Conservation (phyloP, 1,284 basidiomycete species). For the Abortiporus biennis region DNA sequence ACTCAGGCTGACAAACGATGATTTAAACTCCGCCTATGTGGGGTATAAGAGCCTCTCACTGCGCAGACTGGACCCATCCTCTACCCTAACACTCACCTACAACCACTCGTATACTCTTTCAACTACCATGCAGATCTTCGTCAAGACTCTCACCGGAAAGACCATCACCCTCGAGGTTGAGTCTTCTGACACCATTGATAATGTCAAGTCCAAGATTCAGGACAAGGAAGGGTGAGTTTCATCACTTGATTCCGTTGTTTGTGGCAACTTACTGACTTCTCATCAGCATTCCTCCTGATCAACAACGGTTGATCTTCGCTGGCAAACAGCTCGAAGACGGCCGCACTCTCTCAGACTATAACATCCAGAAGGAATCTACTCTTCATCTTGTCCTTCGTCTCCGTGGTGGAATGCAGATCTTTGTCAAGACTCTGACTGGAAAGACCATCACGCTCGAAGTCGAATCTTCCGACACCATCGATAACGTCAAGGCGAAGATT, state of each 20-base stretch:
- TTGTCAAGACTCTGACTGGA: constrained; percentile 60
- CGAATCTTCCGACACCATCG: constrained; percentile 45
- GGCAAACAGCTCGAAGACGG: constrained; percentile 75
- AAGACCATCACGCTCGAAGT: constrained; percentile 48
- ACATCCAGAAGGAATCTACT: constrained; percentile 64
- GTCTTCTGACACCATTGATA: constrained; percentile 81
- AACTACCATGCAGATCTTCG: constrained; percentile 72
- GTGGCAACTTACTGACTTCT: not conserved
- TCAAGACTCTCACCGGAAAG: constrained; percentile 85
- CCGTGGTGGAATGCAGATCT: constrained; percentile 72
- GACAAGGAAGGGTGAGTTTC: constrained; percentile 63
- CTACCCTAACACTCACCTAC: constrained; percentile 10
- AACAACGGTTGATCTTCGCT: constrained; percentile 75
- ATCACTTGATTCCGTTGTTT: not conserved
- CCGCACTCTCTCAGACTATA: constrained; percentile 67
- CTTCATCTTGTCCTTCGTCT: constrained; percentile 43
- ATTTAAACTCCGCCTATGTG: constrained; percentile 16
- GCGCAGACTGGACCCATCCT: constrained; percentile 6
- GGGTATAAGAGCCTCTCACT: constrained; percentile 9
- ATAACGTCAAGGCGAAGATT: constrained; percentile 50
- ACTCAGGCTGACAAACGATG: not conserved
- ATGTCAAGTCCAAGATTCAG: constrained; percentile 76
- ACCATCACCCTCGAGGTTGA: constrained; percentile 87
- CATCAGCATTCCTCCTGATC: constrained; percentile 68
- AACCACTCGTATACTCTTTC: constrained; percentile 3